phyloP scores from a whole-genome alignment of 495 filamentous ascomycete species.

The Penicillium angulare region DNA sequence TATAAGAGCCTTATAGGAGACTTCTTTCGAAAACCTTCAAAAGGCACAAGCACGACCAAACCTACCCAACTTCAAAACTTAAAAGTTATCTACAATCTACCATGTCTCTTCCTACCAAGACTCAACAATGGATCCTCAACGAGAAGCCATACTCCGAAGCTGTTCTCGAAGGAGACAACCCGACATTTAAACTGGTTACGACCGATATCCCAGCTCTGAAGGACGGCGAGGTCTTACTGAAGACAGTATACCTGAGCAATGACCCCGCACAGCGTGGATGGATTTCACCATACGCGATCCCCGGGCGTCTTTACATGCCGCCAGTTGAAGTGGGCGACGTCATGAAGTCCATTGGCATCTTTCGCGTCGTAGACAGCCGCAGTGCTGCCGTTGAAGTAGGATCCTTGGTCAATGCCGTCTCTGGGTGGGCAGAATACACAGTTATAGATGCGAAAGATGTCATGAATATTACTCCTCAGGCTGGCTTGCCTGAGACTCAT shows the following conservation, averaged over 20 bases:
- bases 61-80: background rate
- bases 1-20: background rate
- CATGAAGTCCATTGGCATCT: conserved; percentile 56
- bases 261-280: conserved; percentile 71
- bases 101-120: background rate
- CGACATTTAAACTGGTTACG: background rate
- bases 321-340: conserved; percentile 57
- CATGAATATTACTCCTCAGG: conserved; percentile 27
- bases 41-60: background rate
- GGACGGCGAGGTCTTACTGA: conserved; percentile 51
- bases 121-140: background rate
- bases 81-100: background rate
- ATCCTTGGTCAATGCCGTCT: conserved; percentile 34
- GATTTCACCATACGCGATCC: conserved; percentile 48
- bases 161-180: background rate
- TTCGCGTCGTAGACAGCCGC: conserved; percentile 41
- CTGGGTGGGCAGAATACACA: conserved; percentile 53
- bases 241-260: conserved; percentile 60
- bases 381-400: conserved; percentile 30
- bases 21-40: background rate
- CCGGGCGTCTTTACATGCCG: conserved; percentile 53
- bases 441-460: conserved; percentile 35
- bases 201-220: background rate
- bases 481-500: conserved; percentile 39
- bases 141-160: background rate